Evolutionary conservation across 2,329 filamentous ascomycete species (phyloP), one percentile per base, ranked within the genome.

Genomic region (Alternaria novae-zelandiae): DNA sequence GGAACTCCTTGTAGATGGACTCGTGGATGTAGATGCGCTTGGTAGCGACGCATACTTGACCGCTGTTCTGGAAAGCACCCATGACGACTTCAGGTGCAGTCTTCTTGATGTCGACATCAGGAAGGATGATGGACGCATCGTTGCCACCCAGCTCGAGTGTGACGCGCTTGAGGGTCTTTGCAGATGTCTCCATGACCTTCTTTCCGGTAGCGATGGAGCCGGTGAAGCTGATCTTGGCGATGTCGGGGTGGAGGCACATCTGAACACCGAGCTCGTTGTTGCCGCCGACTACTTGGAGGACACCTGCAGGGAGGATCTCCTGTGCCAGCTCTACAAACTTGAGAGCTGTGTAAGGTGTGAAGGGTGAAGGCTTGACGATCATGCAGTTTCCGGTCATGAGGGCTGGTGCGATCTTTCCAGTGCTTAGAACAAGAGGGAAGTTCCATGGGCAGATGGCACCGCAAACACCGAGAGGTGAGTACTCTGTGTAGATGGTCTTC

Each of bases 191-290:
- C 82, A 88, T 85, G 57, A 90, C 85, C 74, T 84, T 84, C 81
- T 89, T 89, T 10, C 88, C 88, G 0, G 86, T 89, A 0, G 82
- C 81, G 7, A 83, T 86, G 11, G 86, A 89, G 3, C 89, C 88
- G 0, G 89, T 90, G 78, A 91, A 91, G 67, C 82, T 84, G 73
- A 91, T 86, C 82, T 89, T 90, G 60, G 85, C 82, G 59, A 90
- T 84, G 20, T 82, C 86, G 0, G 87, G 86, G 70, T 90, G 88
- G n/a, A 74, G 76, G 0, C 87, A 89, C 55, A 90, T 75, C 82
- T 82, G 83, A 0, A 86, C 86, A 4, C 89, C 89, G 6, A 91
- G 83, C 45, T 82, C 80, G 67, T 90, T 88, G 55, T 87, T 87
- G 7, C 88, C 89, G 55, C 86, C 86, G 3, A 91, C 76, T 0